These are phyloP conservation scores for Fraxinus dipetala DNA, from an alignment of 305 asterid species.

Conservation along the genomic window DNA sequence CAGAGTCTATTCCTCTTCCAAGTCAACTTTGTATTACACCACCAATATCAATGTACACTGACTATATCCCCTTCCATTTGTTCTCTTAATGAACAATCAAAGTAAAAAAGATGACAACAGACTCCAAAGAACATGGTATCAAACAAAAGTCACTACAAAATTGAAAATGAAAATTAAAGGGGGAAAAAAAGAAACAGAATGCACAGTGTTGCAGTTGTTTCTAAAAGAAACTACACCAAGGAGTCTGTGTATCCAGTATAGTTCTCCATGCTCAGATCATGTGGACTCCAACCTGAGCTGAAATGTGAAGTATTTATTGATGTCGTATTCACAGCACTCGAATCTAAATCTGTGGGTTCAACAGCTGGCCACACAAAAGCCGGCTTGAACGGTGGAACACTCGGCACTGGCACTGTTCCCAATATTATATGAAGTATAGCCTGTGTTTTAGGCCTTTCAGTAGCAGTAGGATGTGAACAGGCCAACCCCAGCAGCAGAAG, in stretches of 20 bases:
- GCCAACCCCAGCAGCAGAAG: constrained; percentile 69
- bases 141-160: constrained; percentile 4
- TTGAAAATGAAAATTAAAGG: constrained; percentile 15
- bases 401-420: constrained; percentile 53
- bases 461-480: constrained; percentile 75
- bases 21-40: background rate
- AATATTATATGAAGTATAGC: constrained; percentile 62
- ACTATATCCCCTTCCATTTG: background rate
- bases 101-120: background rate
- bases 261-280: constrained; percentile 55
- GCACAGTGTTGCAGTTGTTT: constrained; percentile 17
- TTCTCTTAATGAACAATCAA: background rate
- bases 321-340: constrained; percentile 27
- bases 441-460: constrained; percentile 65
- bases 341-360: constrained; percentile 40
- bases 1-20: background rate
- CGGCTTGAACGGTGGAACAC: constrained; percentile 83
- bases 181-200: background rate
- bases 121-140: constrained; percentile 15
- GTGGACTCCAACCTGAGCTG: constrained; percentile 57
- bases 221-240: constrained; percentile 39
- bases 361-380: constrained; percentile 77
- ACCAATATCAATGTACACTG: constrained; percentile 13
- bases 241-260: constrained; percentile 33
- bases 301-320: constrained; percentile 39